These are phyloP conservation scores for Tubosaeta sp. DNA, from an alignment of 768 basidiomycete genomes.

Conservation along the genomic window DNA sequence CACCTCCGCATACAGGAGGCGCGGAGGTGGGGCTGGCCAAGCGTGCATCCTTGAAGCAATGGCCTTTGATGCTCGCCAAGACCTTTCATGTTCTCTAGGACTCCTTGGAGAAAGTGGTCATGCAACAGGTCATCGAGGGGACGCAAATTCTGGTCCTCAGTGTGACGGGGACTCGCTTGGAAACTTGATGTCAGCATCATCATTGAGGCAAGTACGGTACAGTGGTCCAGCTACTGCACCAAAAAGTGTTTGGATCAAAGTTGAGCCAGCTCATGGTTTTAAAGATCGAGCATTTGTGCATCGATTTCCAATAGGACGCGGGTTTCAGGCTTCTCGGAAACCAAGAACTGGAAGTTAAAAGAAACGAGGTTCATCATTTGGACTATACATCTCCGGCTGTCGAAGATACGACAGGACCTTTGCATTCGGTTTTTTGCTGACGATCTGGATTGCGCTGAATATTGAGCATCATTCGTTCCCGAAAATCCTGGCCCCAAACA, in stretches of 20 bases:
- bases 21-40: no score
- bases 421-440: constrained; percentile 11
- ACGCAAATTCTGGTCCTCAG: constrained; percentile 14
- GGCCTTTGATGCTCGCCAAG: constrained; percentile 13
- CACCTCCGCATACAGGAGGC: constrained; percentile 49
- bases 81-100: no score
- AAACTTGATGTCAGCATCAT: constrained; percentile 17
- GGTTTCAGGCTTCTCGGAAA: constrained; percentile 30
- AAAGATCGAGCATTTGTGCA: constrained; percentile 48
- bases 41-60: constrained; percentile 9
- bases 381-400: constrained; percentile 22
- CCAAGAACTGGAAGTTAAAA: constrained; percentile 29
- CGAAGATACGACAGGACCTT: constrained; percentile 18
- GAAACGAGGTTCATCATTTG: constrained; percentile 16
- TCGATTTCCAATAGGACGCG: constrained; percentile 49
- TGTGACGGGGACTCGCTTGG: constrained; percentile 9
- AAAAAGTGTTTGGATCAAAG: constrained; percentile 1
- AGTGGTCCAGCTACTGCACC: constrained; percentile 1
- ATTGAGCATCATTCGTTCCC: constrained; percentile 35
- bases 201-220: constrained; percentile 12
- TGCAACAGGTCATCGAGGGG: no score
- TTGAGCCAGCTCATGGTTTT: constrained; percentile 38
- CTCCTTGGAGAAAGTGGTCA: no score
- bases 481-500: constrained; percentile 32
- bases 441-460: constrained; percentile 23